Conservation (phyloP, 345 rosid species). For the Ceriops zippeliana region DNA sequence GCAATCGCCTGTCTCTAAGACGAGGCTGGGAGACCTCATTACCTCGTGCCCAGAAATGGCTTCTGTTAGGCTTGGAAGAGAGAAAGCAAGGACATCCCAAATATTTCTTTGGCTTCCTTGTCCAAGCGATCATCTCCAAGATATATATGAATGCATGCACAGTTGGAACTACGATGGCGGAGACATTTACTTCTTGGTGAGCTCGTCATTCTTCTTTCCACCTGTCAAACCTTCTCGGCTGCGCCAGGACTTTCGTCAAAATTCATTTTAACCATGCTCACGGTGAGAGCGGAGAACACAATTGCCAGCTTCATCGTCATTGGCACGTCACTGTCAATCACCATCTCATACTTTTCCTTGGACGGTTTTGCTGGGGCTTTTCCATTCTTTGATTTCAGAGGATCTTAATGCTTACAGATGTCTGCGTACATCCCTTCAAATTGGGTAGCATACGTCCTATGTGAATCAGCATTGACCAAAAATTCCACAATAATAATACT, state of each 20-base stretch:
- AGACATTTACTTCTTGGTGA: conserved; percentile 30
- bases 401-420: conserved; percentile 39
- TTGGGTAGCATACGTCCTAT: background rate
- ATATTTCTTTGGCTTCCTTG: conserved; percentile 47
- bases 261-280: conserved; percentile 42
- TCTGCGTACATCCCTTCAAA: conserved; percentile 43
- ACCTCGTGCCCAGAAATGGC: conserved; percentile 3
- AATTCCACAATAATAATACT: background rate
- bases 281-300: conserved; percentile 39
- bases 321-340: conserved; percentile 39
- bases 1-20: conserved; percentile 1
- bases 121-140: conserved; percentile 46
- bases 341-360: conserved; percentile 39
- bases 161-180: background rate
- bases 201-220: conserved; percentile 41
- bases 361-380: conserved; percentile 36
- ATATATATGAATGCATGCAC: conserved; percentile 39
- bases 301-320: conserved; percentile 41
- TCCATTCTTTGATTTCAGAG: conserved; percentile 31
- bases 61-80: conserved; percentile 26
- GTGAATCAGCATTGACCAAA: too few species aligned
- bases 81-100: conserved; percentile 45
- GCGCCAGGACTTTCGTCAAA: conserved; percentile 43
- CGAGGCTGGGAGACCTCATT: conserved; percentile 16
- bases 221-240: conserved; percentile 39